Base-by-base conservation (phyloP, 1,139 yeast genomes). In the Candida tropicalis region DNA sequence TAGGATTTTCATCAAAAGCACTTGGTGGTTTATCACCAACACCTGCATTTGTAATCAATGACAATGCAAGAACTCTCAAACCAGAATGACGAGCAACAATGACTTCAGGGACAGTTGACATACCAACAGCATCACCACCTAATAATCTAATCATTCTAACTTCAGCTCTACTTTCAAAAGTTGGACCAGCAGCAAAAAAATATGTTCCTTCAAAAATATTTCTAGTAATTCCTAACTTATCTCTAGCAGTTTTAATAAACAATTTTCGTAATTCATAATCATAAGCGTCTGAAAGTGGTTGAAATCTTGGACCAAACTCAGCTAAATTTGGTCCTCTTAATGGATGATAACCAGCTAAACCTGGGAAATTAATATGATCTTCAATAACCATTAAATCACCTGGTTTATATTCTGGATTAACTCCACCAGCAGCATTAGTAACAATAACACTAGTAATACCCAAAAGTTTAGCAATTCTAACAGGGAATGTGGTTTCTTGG, bases 101-200 rank as follows among this genome's bases (percentile, higher is more conserved):
- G 2, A 89, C 96, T 63, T 93, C 99, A 0, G 99, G 97, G 27
- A 91, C 97, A 0, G 98, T 93, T 46, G 96, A 87, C 99, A 93
- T 93, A 3, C 99, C 99, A 5, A 91, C 98, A 0, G 95, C 88
- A 64, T 93, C 97, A 38, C 90, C 97, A 6, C 98, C 98, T 37
- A 87, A 55, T 9, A 71, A 55, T 49, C 81, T 68, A 38, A 91
- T 71, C 75, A 84, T 75, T 47, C 96, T 73, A n/a, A 86, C 86
- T 65, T 93, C 98, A 0, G 98, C 97, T 54, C 97, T 75, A 6
- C 91, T 80, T 66, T 93, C 99, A 62, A 85, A 93, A 1, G 97
- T 88, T 2, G 99, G 98, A 0, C 99, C 99, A 3, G 95, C 81
- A 4, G 86, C 96, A 63, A 79, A 91, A 39, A 80, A 80, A 57